These are phyloP conservation scores for Lactifluus echinatus DNA, from an alignment of 768 basidiomycete genomes.

Conservation along the genomic window DNA sequence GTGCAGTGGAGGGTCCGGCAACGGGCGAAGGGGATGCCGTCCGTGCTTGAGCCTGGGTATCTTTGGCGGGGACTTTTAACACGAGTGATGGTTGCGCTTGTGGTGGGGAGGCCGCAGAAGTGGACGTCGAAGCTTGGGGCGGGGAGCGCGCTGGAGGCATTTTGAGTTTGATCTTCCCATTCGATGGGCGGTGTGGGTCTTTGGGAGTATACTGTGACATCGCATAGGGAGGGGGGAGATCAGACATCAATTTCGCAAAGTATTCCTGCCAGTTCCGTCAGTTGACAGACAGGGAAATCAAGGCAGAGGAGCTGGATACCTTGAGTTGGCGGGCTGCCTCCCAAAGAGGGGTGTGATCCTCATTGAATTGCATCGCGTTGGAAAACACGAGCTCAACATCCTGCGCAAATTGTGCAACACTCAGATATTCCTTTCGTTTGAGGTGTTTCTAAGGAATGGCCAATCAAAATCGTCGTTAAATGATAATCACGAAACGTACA, in stretches of 20 bases:
- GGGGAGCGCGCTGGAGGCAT: slow-evolving; percentile 39
- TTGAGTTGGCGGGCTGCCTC: slow-evolving; percentile 62
- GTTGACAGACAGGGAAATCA: slow-evolving; percentile 14
- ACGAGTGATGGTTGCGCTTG: slow-evolving; percentile 21
- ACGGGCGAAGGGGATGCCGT: slow-evolving; percentile 22
- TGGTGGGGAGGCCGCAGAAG: slow-evolving; percentile 24
- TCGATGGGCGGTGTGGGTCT: slow-evolving; percentile 35
- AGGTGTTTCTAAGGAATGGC: slow-evolving; percentile 55
- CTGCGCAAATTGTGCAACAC: slow-evolving; percentile 60
- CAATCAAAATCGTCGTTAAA: background rate
- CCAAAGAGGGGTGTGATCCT: slow-evolving; percentile 77
- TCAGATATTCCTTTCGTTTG: slow-evolving; percentile 69
- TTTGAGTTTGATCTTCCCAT: slow-evolving; percentile 61
- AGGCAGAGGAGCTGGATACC: slow-evolving; percentile 33
- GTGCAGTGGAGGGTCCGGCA: slow-evolving; percentile 18
- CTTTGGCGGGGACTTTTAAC: slow-evolving; percentile 17
- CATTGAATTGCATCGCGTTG: slow-evolving; percentile 85
- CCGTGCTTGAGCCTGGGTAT: slow-evolving; percentile 1
- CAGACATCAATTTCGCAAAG: slow-evolving; percentile 69
- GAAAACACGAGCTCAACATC: slow-evolving; percentile 88
- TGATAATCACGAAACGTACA: slow-evolving; percentile 37
- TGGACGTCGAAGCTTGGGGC: slow-evolving; percentile 18
- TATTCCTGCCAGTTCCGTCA: slow-evolving; percentile 40
- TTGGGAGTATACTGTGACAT: slow-evolving; percentile 47
- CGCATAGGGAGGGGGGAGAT: slow-evolving; percentile 59